Evolutionary conservation across 2,329 filamentous ascomycete genomes (phyloP).

Genomic region (Paraphaeosphaeria sporulosa): DNA sequence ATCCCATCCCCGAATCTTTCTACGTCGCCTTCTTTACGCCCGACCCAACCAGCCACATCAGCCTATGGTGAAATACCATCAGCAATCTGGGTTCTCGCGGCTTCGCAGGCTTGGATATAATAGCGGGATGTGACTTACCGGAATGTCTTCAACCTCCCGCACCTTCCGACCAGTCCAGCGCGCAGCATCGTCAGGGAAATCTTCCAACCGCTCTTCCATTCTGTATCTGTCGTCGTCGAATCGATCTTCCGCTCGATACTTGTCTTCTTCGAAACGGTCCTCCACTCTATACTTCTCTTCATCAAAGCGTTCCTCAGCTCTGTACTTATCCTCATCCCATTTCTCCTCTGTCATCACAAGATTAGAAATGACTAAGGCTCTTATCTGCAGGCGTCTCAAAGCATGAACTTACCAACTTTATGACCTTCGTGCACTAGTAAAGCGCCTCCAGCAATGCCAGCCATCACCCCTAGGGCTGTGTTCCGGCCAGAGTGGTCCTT

Average conservation of each 20-base stretch:
- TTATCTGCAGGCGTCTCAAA: too few relatives aligned
- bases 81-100: neutral
- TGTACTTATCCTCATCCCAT: too few relatives aligned
- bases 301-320: too few relatives aligned
- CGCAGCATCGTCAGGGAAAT: neutral
- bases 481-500: too few relatives aligned
- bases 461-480: too few relatives aligned
- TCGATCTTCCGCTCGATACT: neutral
- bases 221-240: neutral
- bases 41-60: neutral
- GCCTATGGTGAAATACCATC: neutral
- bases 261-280: neutral
- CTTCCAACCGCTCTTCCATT: neutral
- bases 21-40: neutral
- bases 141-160: neutral
- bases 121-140: neutral
- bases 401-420: too few relatives aligned
- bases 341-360: too few relatives aligned
- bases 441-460: too few relatives aligned
- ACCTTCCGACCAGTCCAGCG: neutral
- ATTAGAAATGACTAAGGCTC: too few relatives aligned
- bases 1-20: neutral
- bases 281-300: neutral
- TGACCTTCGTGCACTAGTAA: too few relatives aligned
- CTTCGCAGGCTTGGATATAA: too few relatives aligned